Evolutionary conservation across 371 early-diverging fungal genomes (phyloP).

Genomic region (Umbelopsis sp.): DNA sequence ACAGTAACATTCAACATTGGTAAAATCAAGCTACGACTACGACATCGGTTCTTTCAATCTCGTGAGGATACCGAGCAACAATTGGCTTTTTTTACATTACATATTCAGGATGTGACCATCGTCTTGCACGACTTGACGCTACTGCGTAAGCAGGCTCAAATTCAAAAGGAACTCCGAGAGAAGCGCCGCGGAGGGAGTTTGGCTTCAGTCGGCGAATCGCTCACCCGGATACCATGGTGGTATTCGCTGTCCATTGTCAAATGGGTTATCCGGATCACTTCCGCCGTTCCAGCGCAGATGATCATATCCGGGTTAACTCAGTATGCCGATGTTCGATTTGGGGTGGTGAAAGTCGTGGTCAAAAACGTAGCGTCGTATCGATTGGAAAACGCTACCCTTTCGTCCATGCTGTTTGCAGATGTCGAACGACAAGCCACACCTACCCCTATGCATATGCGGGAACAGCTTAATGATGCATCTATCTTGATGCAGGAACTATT

Average conservation of each 20-base stretch:
- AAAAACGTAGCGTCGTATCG: constrained; percentile 26
- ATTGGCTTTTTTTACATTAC: constrained; percentile 40
- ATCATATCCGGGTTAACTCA: constrained; percentile 55
- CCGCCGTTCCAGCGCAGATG: constrained; percentile 52
- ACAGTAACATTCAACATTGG: constrained; percentile 40
- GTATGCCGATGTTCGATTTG: constrained; percentile 46
- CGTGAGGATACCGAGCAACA: constrained; percentile 28
- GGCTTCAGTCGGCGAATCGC: constrained; percentile 37
- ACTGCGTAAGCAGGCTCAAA: constrained; percentile 4
- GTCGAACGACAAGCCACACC: constrained; percentile 22
- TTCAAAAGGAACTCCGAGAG: constrained; percentile 14
- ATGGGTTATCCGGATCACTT: constrained; percentile 39
- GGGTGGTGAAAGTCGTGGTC: constrained; percentile 26
- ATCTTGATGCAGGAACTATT: constrained; percentile 19
- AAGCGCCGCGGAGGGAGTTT: constrained; percentile 28
- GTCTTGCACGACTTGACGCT: constrained; percentile 30
- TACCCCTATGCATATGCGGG: constrained; percentile 9
- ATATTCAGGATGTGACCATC: constrained; percentile 33
- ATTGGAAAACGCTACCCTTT: constrained; percentile 34
- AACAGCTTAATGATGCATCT: not conserved
- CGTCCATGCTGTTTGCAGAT: constrained; percentile 46
- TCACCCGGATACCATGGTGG: constrained; percentile 49
- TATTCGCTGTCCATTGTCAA: constrained; percentile 52
- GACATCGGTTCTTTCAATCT: constrained; percentile 22
- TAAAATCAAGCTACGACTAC: constrained; percentile 46